These are phyloP conservation scores for Fusarium beomiforme DNA, from an alignment of 2,329 filamentous ascomycete species.

Conservation along the genomic window DNA sequence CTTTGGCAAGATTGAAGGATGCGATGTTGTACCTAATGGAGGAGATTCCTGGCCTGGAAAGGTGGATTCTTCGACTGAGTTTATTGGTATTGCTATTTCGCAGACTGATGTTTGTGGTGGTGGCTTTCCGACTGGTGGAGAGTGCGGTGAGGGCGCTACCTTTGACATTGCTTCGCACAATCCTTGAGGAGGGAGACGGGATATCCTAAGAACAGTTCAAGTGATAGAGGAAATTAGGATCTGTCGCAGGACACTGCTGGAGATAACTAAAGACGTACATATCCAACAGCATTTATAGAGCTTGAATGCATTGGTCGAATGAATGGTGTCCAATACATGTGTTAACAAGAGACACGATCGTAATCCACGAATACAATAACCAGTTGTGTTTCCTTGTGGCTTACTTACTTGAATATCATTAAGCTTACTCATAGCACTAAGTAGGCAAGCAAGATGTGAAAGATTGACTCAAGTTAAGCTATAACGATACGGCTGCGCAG, in stretches of 20 bases:
- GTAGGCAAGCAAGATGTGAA: neutral
- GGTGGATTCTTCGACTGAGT: neutral
- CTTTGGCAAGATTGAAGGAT: neutral
- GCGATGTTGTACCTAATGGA: neutral
- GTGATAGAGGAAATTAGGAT: too few species aligned
- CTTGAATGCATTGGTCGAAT: too few species aligned
- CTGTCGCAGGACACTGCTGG: too few species aligned
- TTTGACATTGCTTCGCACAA: neutral
- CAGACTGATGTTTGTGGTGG: neutral
- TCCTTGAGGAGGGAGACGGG: neutral
- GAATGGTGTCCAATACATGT: too few species aligned
- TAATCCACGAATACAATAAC: too few species aligned
- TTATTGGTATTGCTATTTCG: neutral
- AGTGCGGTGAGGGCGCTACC: neutral
- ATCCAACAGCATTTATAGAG: too few species aligned
- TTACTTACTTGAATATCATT: too few species aligned
- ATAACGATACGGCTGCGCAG: neutral
- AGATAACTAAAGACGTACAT: too few species aligned
- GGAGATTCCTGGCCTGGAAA: neutral
- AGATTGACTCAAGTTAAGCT: neutral
- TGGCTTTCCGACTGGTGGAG: neutral
- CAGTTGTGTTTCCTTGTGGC: too few species aligned
- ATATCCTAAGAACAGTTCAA: too few species aligned
- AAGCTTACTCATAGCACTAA: fast-evolving
- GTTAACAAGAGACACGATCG: too few species aligned